Evolutionary conservation across 2,329 filamentous ascomycete species (phyloP).

Genomic region (Fusarium nanum): DNA sequence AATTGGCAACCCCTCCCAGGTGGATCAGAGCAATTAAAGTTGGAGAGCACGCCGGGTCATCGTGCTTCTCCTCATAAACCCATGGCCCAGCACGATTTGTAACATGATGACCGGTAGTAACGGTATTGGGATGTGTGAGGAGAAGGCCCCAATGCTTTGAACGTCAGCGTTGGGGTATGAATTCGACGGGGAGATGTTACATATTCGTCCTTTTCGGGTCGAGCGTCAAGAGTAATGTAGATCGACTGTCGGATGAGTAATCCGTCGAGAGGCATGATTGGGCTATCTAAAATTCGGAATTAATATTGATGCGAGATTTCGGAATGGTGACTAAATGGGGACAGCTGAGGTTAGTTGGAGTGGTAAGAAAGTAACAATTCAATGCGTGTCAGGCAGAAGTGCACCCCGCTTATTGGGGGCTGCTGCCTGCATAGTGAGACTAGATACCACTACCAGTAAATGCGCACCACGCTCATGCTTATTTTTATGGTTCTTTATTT

Average conservation of each 20-base stretch:
- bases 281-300: too few relatives aligned
- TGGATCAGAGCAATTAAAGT: not conserved
- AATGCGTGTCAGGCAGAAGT: not conserved
- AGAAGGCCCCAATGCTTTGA: not conserved
- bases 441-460: not conserved
- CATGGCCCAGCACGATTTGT: not conserved
- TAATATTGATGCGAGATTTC: too few relatives aligned
- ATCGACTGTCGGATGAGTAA: not conserved
- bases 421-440: not conserved
- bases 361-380: not conserved
- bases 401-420: not conserved
- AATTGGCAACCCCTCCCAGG: too few relatives aligned
- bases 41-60: not conserved
- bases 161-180: accelerated
- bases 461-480: not conserved
- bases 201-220: not conserved
- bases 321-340: too few relatives aligned
- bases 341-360: too few relatives aligned
- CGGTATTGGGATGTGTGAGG: not conserved
- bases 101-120: not conserved
- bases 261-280: not conserved
- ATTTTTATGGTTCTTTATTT: not conserved
- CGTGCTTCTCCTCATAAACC: not conserved
- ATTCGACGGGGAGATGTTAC: too few relatives aligned
- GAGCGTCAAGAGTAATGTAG: not conserved